phyloP scores from a whole-genome alignment of 2,329 filamentous ascomycete genomes.

The Aspergillus udagawae region DNA sequence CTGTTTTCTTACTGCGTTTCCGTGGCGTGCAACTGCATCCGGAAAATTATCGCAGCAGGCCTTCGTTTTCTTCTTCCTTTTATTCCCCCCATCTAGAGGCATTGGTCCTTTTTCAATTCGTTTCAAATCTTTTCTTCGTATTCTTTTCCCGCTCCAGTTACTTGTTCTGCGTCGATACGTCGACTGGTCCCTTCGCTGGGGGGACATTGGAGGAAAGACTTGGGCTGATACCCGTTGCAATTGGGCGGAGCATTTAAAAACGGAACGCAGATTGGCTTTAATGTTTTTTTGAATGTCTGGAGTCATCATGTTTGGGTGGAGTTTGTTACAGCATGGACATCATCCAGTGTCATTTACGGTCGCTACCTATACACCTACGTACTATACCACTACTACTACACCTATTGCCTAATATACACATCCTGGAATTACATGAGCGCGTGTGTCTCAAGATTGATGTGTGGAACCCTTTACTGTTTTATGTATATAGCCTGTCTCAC shows the following conservation, averaged over 20 bases:
- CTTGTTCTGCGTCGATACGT: background rate
- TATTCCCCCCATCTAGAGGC: background rate
- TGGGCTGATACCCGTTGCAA: slow-evolving; percentile 14
- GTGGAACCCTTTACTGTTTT: background rate
- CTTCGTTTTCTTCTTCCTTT: slow-evolving; percentile 8
- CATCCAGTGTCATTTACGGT: background rate
- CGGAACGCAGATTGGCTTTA: slow-evolving; percentile 2
- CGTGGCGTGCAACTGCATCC: slow-evolving; percentile 5
- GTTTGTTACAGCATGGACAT: background rate
- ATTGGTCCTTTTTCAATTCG: background rate
- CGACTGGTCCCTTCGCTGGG: background rate
- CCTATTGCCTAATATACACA: background rate
- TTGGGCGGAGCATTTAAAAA: slow-evolving; percentile 12
- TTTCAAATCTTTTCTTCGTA: background rate
- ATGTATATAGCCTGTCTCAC: background rate
- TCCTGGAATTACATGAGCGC: background rate
- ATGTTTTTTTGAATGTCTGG: background rate
- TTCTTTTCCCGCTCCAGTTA: background rate
- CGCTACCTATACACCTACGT: background rate
- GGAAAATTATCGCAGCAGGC: slow-evolving; percentile 13
- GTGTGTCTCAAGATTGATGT: background rate
- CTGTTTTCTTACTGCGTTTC: slow-evolving; percentile 10
- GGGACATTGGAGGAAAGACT: slow-evolving; percentile 5
- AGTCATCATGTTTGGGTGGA: slow-evolving; percentile 1
- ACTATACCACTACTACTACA: background rate